Evolutionary conservation across 1,139 yeast species (phyloP).

Genomic region (Diutina pseudorugosa): DNA sequence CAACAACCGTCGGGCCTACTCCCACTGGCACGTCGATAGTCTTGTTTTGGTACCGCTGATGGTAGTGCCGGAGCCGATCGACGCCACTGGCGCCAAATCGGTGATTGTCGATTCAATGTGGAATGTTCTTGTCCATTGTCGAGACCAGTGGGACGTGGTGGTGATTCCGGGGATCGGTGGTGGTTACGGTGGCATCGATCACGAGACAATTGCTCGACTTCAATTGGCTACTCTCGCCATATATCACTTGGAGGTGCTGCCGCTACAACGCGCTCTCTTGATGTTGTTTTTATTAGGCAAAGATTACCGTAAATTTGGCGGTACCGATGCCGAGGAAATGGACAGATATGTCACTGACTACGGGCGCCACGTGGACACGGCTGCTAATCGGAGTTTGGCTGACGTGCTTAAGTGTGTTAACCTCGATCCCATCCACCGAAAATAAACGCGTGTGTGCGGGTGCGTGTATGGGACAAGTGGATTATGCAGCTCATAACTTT

Average conservation of each 20-base stretch:
- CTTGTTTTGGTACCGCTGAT: constrained; percentile 8
- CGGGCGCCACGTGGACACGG: not conserved
- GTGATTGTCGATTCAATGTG: constrained; percentile 13
- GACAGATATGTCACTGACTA: not conserved
- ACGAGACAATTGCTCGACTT: constrained; percentile 11
- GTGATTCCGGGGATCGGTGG: constrained; percentile 21
- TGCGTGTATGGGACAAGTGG: not conserved
- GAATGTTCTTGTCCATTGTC: constrained; percentile 11
- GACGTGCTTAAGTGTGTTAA: not conserved
- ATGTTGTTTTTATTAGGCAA: constrained; percentile 13
- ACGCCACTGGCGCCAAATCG: not conserved
- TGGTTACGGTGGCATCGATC: constrained; percentile 15
- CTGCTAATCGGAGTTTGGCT: not conserved
- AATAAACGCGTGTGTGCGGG: not conserved
- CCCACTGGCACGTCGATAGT: constrained; percentile 5
- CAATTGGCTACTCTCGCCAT: constrained; percentile 14
- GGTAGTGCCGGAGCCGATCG: constrained; percentile 10
- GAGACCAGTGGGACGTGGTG: constrained; percentile 6
- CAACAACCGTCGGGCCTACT: constrained; percentile 8
- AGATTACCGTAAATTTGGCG: constrained; percentile 11
- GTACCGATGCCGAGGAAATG: constrained; percentile 1
- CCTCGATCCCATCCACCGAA: not conserved
- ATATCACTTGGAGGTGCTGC: constrained; percentile 9
- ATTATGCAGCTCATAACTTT: not conserved
- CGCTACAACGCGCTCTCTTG: constrained; percentile 11